phyloP scores from a whole-genome alignment of 179 eudicot genomes.

The Camellia oleifera region DNA sequence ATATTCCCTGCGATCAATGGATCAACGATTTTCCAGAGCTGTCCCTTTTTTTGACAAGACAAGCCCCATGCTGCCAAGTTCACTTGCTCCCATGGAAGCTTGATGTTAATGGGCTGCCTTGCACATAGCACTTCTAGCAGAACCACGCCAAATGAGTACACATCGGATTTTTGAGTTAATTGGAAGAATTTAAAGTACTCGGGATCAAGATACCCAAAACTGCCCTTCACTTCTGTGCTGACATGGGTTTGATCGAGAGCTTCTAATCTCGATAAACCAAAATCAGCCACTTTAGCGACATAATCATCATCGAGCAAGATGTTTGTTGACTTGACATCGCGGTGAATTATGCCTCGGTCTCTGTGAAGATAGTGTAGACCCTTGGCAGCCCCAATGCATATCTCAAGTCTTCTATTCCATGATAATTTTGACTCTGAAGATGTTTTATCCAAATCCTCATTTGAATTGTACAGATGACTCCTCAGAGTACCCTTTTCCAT shows the following conservation, averaged over 20 bases:
- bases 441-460: conserved; percentile 6
- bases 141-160: conserved; percentile 65
- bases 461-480: conserved; percentile 38
- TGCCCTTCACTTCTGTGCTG: conserved; percentile 56
- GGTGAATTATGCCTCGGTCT: conserved; percentile 47
- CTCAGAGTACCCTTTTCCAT: conserved; percentile 75
- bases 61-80: conserved; percentile 54
- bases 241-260: conserved; percentile 44
- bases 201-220: conserved; percentile 65
- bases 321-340: conserved; percentile 72
- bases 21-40: conserved; percentile 39
- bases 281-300: conserved; percentile 69
- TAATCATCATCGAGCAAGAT: conserved; percentile 53
- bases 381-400: conserved; percentile 61
- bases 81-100: conserved; percentile 39
- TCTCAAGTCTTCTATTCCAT: conserved; percentile 55
- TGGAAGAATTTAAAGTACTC: conserved; percentile 46
- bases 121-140: conserved; percentile 66
- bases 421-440: conserved; percentile 21
- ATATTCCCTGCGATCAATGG: conserved; percentile 41
- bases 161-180: conserved; percentile 64
- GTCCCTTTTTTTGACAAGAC: conserved; percentile 27
- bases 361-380: conserved; percentile 63
- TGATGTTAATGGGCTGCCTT: conserved; percentile 39
- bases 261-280: conserved; percentile 53